Evolutionary conservation across 1,139 yeast species (phyloP), one percentile per base, ranked within the genome.

Genomic region (Pichia sp.): DNA sequence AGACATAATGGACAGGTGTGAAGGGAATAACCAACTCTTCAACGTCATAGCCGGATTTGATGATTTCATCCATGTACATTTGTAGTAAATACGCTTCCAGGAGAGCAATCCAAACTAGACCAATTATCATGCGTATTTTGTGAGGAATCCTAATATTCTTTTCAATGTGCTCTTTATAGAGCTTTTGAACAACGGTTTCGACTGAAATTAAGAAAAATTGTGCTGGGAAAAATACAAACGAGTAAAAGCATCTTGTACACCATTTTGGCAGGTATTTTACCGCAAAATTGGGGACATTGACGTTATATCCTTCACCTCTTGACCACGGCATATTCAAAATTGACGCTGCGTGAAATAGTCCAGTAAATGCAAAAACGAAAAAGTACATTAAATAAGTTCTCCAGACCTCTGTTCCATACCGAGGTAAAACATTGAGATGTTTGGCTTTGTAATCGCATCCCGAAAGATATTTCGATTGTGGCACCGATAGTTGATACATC

Each of bases 191-290:
- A 1, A 10, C 4, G 6, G 42, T 10, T 39, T 52, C 55, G 10
- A 51, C 16, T 1, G 44, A 4, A 5, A 52, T 51, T 11, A 51
- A 27, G 3, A 49, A 3, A 31, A 44, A 38, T 29, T 52, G 55
- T 29, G 42, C 42, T 4, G 52, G 55, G 35, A 51, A 52, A n/a
- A 51, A 47, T 3, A 39, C 9, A 40, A 52, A 51, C 1, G 54
- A 51, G 26, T 46, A 50, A 36, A 52, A 51, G 33, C 52, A 51
- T 38, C 48, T 45, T 3, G 46, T 43, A 2, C 37, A 23, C 10
- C 37, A 27, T 23, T 26, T 38, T 10, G 39, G 41, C 3, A 44
- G 36, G 11, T 31, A 31, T 1, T 39, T 4, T 2, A 33, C 10
- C 3, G 38, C 32, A 29, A 44, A 26, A 11, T 8, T 8, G 4